Evolutionary conservation across 805 yeast genomes (phyloP).

Genomic region (Yamadazyma endophytica): DNA sequence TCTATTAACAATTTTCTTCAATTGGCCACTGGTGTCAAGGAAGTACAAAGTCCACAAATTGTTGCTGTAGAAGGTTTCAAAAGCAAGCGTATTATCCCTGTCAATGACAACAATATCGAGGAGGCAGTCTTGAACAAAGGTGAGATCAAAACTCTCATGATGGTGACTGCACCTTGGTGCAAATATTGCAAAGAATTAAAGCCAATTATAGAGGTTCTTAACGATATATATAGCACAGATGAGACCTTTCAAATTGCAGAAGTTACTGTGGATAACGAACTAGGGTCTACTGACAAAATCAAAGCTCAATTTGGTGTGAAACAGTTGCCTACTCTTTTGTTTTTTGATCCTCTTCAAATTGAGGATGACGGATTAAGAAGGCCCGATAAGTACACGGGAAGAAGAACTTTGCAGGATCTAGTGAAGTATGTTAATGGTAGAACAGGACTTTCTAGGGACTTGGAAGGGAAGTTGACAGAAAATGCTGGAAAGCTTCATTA

Average conservation of each 20-base stretch:
- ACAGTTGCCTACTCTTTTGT: slow-evolving; percentile 54
- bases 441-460: slow-evolving; percentile 23
- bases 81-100: slow-evolving; percentile 4
- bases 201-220: slow-evolving; percentile 46
- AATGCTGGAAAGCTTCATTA: slow-evolving; percentile 24
- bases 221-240: slow-evolving; percentile 40
- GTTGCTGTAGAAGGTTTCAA: slow-evolving; percentile 2
- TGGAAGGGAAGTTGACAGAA: slow-evolving; percentile 27
- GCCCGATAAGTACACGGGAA: slow-evolving; percentile 25
- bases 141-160: slow-evolving; percentile 38
- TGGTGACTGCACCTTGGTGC: slow-evolving; percentile 62
- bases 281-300: slow-evolving; percentile 40
- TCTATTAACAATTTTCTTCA: slow-evolving; percentile 51
- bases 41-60: slow-evolving; percentile 7
- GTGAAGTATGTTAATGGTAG: slow-evolving; percentile 24
- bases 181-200: slow-evolving; percentile 50
- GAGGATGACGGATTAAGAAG: slow-evolving; percentile 11
- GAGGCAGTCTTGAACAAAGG: slow-evolving; percentile 30
- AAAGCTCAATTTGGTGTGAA: slow-evolving; percentile 37
- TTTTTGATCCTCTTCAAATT: slow-evolving; percentile 31
- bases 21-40: slow-evolving; percentile 25
- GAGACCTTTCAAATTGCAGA: slow-evolving; percentile 12
- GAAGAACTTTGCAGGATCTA: slow-evolving; percentile 16
- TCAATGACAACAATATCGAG: slow-evolving; percentile 41
- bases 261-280: slow-evolving; percentile 35